Evolutionary conservation across 163 green algal genomes (phyloP), one percentile per base, ranked within the genome.

Genomic region (Volvox carteri): DNA sequence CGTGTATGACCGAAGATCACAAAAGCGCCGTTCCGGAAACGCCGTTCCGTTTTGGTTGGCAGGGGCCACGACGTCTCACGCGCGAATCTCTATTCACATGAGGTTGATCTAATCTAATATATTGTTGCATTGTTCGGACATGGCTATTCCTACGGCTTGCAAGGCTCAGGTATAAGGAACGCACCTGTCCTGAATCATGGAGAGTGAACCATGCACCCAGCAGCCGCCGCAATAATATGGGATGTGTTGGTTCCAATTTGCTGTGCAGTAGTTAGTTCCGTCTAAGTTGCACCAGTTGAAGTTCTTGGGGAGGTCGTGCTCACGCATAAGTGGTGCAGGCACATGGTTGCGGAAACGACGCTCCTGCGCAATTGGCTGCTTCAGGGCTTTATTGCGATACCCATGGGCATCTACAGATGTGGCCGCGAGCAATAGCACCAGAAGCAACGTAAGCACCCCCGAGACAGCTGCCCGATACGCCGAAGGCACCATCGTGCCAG

Each of bases 161-260:
- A n/a, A n/a, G n/a, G n/a, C n/a, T n/a, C n/a, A n/a, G n/a, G n/a
- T n/a, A n/a, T n/a, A n/a, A n/a, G 37, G n/a, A 74, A 74, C 90
- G 6, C 76, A 96, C 93, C 89, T 97, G 90, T 97, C 95, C 77
- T 96, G 92, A n/a, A 97, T 90, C 92, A 96, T 96, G 35, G 94
- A 95, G 1, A 96, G 89, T 14, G 91, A 95, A 77, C 94, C 96
- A 79, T 98, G 96, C 58, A 94, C 93, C 92, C 92, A 98, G 92
- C 96, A 98, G 46, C 76, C 90, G 44, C 96, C 96, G 73, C 96
- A 98, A 89, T 98, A 98, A 9, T 85, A 68, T 18, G 52, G 62
- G n/a, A 70, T 79, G 30, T 67, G 78, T 30, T 89, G 84, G 42
- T 89, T 89, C 84, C 84, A 93, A 54, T 86, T 90, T n/a, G 88